Percentiles rank a stretch among this genome's conserved stretches.
phyloP scores from a whole-genome alignment of 306 rosid species.

The Fagus crenata region DNA sequence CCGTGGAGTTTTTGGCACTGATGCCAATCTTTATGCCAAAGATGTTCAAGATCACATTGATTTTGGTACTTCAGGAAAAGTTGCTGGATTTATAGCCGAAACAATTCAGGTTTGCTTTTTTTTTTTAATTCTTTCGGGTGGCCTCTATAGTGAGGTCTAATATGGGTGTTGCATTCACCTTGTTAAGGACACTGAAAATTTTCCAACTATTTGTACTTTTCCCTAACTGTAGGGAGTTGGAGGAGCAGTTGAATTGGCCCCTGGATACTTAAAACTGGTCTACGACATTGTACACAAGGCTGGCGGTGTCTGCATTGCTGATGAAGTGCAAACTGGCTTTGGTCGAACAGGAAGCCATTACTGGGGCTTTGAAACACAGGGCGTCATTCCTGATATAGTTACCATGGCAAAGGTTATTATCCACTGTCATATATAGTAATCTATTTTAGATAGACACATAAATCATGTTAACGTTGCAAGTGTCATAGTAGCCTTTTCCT shows the following conservation, averaged over 20 bases:
- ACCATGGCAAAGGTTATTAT: conserved; percentile 91
- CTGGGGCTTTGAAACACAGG: conserved; percentile 95
- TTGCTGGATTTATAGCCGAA: conserved; percentile 92
- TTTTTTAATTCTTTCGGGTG: neutral
- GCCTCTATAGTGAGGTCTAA: conserved; percentile 3
- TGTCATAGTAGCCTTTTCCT: conserved; percentile 2
- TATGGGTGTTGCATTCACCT: neutral
- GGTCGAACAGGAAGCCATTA: conserved; percentile 93
- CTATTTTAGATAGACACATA: conserved; percentile 9
- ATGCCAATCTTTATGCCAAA: conserved; percentile 61
- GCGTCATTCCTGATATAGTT: conserved; percentile 85
- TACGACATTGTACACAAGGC: conserved; percentile 82
- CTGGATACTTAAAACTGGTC: conserved; percentile 81
- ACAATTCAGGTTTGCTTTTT: conserved; percentile 63
- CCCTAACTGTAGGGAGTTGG: conserved; percentile 69
- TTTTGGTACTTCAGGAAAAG: conserved; percentile 73
- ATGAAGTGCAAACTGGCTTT: conserved; percentile 97
- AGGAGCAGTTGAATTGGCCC: conserved; percentile 84
- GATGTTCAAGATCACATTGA: conserved; percentile 87
- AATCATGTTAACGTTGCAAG: conserved; percentile 13
- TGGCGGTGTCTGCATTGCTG: conserved; percentile 96
- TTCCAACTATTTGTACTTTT: conserved; percentile 7
- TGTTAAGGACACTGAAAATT: neutral
- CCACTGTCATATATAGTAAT: neutral
- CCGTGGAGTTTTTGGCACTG: conserved; percentile 70